Conservation (phyloP, 192 early-diverging fungal genomes). For the Rhizophagus sp. region DNA sequence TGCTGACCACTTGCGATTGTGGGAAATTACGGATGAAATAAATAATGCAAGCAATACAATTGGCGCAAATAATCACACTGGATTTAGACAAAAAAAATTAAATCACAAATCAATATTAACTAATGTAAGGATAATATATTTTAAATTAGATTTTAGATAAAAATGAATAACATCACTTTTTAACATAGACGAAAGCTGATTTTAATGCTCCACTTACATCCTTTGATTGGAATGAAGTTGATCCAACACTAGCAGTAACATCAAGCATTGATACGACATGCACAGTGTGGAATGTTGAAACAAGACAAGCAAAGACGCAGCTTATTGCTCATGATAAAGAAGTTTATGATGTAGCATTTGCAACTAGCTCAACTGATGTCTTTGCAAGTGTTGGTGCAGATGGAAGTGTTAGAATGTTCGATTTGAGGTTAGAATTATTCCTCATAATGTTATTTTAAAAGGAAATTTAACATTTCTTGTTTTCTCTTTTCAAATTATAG, state of each 20-base stretch:
- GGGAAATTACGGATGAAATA: slow-evolving; percentile 73
- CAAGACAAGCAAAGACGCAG: slow-evolving; percentile 97
- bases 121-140: slow-evolving; percentile 50
- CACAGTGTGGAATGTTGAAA: slow-evolving; percentile 97
- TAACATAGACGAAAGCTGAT: slow-evolving; percentile 61
- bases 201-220: slow-evolving; percentile 90
- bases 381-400: slow-evolving; percentile 99
- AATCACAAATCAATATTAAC: slow-evolving; percentile 53
- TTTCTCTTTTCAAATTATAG: slow-evolving; percentile 40
- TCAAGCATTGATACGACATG: slow-evolving; percentile 99
- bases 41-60: slow-evolving; percentile 40
- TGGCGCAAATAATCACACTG: slow-evolving; percentile 34
- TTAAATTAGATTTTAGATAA: neutral
- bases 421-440: slow-evolving; percentile 65
- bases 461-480: neutral
- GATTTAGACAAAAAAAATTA: slow-evolving; percentile 39
- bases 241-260: slow-evolving; percentile 85
- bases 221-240: slow-evolving; percentile 95
- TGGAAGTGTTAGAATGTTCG: slow-evolving; percentile 96
- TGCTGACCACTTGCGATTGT: slow-evolving; percentile 85
- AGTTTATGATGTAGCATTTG: slow-evolving; percentile 98
- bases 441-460: neutral
- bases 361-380: slow-evolving; percentile 75
- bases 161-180: neutral
- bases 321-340: slow-evolving; percentile 99